Conservation (phyloP, 225 moss, liverwort and hornwort genomes). For the Polytrichum formosum region DNA sequence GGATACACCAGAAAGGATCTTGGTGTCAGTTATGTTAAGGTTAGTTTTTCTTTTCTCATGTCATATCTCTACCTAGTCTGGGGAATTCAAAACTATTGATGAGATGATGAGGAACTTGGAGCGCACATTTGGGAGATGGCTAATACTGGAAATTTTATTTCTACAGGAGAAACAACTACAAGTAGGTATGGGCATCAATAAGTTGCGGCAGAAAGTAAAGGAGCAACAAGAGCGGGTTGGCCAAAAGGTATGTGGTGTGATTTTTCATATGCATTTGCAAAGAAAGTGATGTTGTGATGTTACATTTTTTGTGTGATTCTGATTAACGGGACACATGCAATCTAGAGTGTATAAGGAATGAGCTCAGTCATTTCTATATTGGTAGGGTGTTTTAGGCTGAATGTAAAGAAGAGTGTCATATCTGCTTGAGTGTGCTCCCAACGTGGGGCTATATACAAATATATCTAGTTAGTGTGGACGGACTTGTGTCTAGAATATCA, state of each 20-base stretch:
- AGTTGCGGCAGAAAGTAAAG: slow-evolving; percentile 95
- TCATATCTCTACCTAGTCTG: too few relatives aligned
- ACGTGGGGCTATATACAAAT: too few relatives aligned
- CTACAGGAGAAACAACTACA: slow-evolving; percentile 91
- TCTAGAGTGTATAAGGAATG: background rate
- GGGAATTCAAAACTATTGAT: too few relatives aligned
- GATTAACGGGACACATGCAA: background rate
- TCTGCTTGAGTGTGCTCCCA: too few relatives aligned
- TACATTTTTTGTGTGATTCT: background rate
- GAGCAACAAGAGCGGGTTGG: slow-evolving; percentile 99
- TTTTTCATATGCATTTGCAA: too few relatives aligned
- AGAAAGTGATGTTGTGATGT: background rate
- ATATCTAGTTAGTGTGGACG: too few relatives aligned
- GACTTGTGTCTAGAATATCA: too few relatives aligned
- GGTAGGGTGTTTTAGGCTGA: background rate
- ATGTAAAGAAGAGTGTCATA: background rate
- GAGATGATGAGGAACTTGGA: too few relatives aligned
- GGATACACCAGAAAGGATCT: slow-evolving; percentile 97
- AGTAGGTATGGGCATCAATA: slow-evolving; percentile 93
- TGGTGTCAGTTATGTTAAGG: slow-evolving; percentile 98
- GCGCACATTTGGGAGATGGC: too few relatives aligned
- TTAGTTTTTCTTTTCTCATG: slow-evolving; percentile 8
- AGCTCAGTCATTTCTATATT: background rate
- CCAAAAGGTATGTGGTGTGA: slow-evolving; percentile 58
- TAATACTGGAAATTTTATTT: background rate